These are phyloP conservation scores for Saccharomycopsis selenospora DNA, from an alignment of 805 yeast genomes.

Conservation along the genomic window DNA sequence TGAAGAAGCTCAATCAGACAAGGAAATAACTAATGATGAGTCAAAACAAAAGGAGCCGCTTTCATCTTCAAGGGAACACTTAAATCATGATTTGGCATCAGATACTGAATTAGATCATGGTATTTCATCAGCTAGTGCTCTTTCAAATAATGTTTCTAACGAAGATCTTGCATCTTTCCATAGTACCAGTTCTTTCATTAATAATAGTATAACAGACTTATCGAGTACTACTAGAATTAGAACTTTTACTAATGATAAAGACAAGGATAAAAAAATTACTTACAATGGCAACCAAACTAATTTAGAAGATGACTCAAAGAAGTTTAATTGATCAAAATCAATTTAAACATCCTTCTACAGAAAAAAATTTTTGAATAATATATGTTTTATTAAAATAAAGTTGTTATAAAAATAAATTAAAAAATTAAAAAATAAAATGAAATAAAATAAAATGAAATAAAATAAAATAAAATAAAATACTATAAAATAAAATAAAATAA, in stretches of 20 bases:
- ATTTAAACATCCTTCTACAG: too few relatives aligned
- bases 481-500: background rate
- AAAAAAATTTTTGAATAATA: too few relatives aligned
- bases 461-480: background rate
- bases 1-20: background rate
- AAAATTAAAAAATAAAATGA: background rate
- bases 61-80: background rate
- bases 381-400: too few relatives aligned
- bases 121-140: constrained; percentile 22
- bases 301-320: constrained; percentile 41
- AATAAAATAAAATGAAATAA: background rate
- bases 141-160: constrained; percentile 28
- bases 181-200: constrained; percentile 19
- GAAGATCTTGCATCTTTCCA: constrained; percentile 28
- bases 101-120: constrained; percentile 1
- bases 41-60: constrained; percentile 4
- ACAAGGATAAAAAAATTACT: constrained; percentile 36
- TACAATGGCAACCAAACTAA: constrained; percentile 52
- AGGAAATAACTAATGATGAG: constrained; percentile 1
- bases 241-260: constrained; percentile 24
- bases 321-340: constrained; percentile 18
- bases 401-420: background rate
- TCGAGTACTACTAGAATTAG: constrained; percentile 4
- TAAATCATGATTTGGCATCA: background rate
- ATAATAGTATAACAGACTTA: constrained; percentile 14